Evolutionary conservation across 352 stramenopile genomes (phyloP).

Genomic region (Plasmopara halstedii): DNA sequence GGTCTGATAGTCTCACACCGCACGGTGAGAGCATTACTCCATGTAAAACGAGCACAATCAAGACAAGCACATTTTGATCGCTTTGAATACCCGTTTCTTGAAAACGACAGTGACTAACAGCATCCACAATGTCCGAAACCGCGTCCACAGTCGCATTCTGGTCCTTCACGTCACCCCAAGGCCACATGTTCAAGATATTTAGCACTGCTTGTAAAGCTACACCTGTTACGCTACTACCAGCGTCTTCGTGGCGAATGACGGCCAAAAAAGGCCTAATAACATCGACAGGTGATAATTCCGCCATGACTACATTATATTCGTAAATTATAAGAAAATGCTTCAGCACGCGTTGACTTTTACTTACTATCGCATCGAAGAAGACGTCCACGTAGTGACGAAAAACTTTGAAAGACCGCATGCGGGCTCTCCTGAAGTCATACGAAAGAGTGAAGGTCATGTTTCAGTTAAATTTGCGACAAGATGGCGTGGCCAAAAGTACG

Average conservation of each 20-base stretch:
- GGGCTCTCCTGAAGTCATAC: constrained; percentile 35
- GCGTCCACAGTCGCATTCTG: constrained; percentile 34
- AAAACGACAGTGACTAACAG: constrained; percentile 91
- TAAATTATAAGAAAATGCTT: background rate
- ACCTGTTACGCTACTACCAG: constrained; percentile 89
- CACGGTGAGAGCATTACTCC: constrained; percentile 87
- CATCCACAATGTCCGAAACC: constrained; percentile 84
- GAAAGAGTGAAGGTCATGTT: background rate
- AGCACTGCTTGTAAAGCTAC: constrained; percentile 91
- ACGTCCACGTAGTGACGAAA: constrained; percentile 47
- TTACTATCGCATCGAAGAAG: constrained; percentile 53
- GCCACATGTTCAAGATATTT: constrained; percentile 91
- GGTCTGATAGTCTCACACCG: constrained; percentile 78
- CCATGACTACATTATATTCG: constrained; percentile 28
- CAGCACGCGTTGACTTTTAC: constrained; percentile 1
- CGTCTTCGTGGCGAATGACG: constrained; percentile 89
- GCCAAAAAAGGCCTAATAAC: constrained; percentile 92
- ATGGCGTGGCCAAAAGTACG: background rate
- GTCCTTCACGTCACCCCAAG: constrained; percentile 42
- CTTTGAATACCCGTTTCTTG: constrained; percentile 88
- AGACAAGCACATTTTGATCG: constrained; percentile 87
- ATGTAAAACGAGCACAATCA: constrained; percentile 92
- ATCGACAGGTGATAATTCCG: constrained; percentile 46
- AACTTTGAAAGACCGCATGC: constrained; percentile 50
- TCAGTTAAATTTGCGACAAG: background rate